Evolutionary conservation across 345 rosid genomes (phyloP), one percentile per base, ranked within the genome.

Genomic region (Arabidopsis arenosa): DNA sequence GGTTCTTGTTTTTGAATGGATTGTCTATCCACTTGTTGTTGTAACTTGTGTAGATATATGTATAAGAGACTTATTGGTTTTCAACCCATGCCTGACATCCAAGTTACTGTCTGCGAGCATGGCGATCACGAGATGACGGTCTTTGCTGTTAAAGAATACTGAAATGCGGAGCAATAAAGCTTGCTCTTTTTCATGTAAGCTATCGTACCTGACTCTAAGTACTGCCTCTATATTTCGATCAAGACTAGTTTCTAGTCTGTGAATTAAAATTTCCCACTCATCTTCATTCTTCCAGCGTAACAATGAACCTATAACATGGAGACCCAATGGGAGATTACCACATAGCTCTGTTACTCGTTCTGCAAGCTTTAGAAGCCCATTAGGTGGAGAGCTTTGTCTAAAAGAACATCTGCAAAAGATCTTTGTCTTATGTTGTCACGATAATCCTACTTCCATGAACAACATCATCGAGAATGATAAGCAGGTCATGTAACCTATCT

Each of bases 1-100:
- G 59, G 59, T 30, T 54, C 37, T 6, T 55, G 10, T 55, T 37
- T 55, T 55, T 54, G 37, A 54, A 28, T 54, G 36, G 59, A 37
- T 13, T 54, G 17, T 28, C 17, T 54, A 28, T 5, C 36, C 5
- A 28, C 37, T 6, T 33, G 40, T n/a, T 33, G 62, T 56, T 7
- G 40, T 14, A 56, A 55, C 2, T 12, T 55, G 1, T 55, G 37
- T 55, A 54, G 17, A 13, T 28, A 28, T 28, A 13, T 11, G 35
- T 53, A 18, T 51, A 12, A 51, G 28, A 18, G 55, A 51, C 4
- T 18, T 18, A 51, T 51, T 51, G 55, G 2, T 49, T 4, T 21
- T 23, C 33, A 52, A 21, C 14, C 14, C 32, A 18, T 51, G 5
- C 11, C 2, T 23, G 32, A 51, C 7, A 51, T 51, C 56, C 32